Evolutionary conservation across 2,329 filamentous ascomycete genomes (phyloP).

Genomic region (Colletotrichum chlorophyti): DNA sequence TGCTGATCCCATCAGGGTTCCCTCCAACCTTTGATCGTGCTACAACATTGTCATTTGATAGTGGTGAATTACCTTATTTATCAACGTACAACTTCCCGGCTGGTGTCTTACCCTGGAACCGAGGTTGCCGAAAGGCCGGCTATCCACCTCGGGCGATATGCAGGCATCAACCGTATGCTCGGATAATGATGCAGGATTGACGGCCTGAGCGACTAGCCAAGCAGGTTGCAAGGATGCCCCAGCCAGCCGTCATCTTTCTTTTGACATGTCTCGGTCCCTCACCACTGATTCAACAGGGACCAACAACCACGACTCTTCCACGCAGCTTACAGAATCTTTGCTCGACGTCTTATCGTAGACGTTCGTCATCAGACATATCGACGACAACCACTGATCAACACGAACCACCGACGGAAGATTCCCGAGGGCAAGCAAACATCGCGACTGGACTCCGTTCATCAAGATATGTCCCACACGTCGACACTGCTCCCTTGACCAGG

Average conservation of each 20-base stretch:
- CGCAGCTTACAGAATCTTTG: too few relatives aligned
- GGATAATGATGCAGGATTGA: conserved; percentile 17
- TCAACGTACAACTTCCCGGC: too few relatives aligned
- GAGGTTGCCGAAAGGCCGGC: too few relatives aligned
- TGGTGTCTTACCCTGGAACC: too few relatives aligned
- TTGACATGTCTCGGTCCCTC: conserved; percentile 33
- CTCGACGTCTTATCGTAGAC: neutral
- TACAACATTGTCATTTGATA: too few relatives aligned
- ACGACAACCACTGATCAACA: neutral
- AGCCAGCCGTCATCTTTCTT: neutral
- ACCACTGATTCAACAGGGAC: too few relatives aligned
- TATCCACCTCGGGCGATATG: too few relatives aligned
- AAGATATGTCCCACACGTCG: conserved; percentile 34
- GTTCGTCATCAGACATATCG: neutral
- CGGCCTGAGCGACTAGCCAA: conserved; percentile 17
- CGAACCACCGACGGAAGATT: neutral
- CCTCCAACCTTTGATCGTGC: too few relatives aligned
- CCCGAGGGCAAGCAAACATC: neutral
- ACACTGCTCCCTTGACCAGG: conserved; percentile 34
- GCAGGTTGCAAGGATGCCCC: conserved; percentile 10
- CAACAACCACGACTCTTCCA: too few relatives aligned
- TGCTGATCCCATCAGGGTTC: too few relatives aligned
- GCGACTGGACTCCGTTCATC: neutral
- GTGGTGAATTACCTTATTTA: too few relatives aligned
- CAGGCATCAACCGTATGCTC: conserved; percentile 15